These are phyloP conservation scores for Schizonepeta tenuifolia DNA, from an alignment of 257 asterid genomes.

Conservation along the genomic window DNA sequence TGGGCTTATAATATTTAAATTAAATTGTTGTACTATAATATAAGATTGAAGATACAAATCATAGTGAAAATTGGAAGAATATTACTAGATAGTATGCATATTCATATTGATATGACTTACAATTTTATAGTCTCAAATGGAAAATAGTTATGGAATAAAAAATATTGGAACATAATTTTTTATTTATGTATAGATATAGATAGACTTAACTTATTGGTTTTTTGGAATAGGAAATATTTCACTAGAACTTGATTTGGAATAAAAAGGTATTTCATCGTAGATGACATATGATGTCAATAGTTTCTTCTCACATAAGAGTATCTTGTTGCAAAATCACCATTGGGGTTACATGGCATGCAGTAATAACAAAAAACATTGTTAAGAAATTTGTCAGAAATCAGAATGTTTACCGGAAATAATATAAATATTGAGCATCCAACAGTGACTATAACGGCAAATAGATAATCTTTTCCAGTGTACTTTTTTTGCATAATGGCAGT, in stretches of 20 bases:
- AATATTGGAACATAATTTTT: no score
- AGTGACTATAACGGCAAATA: conserved; percentile 74
- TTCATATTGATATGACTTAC: background rate
- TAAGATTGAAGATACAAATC: background rate
- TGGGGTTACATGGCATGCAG: conserved; percentile 18
- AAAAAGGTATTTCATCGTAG: background rate
- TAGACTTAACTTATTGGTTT: no score
- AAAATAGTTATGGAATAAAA: no score
- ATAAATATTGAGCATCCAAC: conserved; percentile 94
- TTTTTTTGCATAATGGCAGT: conserved; percentile 93
- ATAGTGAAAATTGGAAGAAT: background rate
- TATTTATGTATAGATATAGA: no score
- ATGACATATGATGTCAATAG: background rate
- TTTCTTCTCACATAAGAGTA: conserved; percentile 14
- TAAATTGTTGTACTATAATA: no score
- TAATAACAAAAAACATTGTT: background rate
- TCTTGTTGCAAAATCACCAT: background rate
- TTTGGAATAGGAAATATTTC: no score
- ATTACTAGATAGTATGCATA: background rate
- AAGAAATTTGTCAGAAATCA: conserved; percentile 24
- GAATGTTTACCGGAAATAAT: conserved; percentile 72
- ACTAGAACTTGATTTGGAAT: background rate
- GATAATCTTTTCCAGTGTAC: conserved; percentile 80
- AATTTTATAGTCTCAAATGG: no score
- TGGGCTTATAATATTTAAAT: no score